Conservation (phyloP, 495 filamentous ascomycete species). For the Penicillium robsamsonii region DNA sequence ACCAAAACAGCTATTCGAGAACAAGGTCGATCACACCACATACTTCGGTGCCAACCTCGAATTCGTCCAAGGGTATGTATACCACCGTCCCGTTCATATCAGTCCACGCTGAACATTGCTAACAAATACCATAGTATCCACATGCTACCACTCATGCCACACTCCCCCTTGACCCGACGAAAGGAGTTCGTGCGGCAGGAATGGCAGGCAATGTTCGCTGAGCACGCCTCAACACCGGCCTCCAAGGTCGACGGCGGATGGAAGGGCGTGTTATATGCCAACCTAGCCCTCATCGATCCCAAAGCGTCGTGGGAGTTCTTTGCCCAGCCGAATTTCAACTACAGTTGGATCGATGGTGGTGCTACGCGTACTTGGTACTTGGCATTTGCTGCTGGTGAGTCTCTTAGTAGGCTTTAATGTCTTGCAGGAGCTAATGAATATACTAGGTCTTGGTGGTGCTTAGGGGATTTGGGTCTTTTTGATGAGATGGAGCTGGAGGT, state of each 20-base stretch:
- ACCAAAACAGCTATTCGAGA: constrained; percentile 73
- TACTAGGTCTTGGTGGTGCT: constrained; percentile 21
- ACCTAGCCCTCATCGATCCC: constrained; percentile 77
- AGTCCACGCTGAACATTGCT: constrained; percentile 2
- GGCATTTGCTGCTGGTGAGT: constrained; percentile 67
- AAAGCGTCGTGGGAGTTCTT: constrained; percentile 72
- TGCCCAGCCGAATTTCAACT: constrained; percentile 59
- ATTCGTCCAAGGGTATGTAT: constrained; percentile 70
- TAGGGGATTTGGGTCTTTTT: constrained; percentile 1
- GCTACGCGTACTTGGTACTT: constrained; percentile 88
- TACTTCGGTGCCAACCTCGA: constrained; percentile 83
- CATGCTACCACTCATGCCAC: constrained; percentile 86
- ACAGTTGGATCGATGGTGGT: constrained; percentile 78
- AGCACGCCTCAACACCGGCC: constrained; percentile 47
- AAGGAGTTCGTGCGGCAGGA: constrained; percentile 75
- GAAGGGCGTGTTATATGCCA: constrained; percentile 82
- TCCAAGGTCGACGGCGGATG: constrained; percentile 68
- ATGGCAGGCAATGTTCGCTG: constrained; percentile 74
- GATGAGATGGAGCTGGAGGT: background rate
- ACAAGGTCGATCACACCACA: constrained; percentile 92
- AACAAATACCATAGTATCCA: constrained; percentile 61
- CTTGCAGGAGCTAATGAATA: constrained; percentile 1
- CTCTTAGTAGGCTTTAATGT: background rate
- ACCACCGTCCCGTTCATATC: background rate
- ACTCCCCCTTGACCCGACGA: constrained; percentile 63